These are phyloP conservation scores for Pseudogymnoascus sp. DNA, from an alignment of 2,329 filamentous ascomycete genomes.

Conservation along the genomic window DNA sequence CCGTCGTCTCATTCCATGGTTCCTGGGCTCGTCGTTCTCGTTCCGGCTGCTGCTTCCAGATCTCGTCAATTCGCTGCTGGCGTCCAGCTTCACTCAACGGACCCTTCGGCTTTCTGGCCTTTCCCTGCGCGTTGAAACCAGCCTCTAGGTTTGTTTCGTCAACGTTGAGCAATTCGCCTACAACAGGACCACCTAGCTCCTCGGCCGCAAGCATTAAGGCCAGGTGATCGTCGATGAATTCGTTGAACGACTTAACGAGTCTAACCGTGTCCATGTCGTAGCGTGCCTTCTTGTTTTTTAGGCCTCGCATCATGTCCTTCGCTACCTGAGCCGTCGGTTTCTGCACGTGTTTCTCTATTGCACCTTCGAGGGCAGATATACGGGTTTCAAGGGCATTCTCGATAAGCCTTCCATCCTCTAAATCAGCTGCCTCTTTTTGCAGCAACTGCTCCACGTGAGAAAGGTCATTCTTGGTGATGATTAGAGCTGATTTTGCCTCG, in stretches of 20 bases:
- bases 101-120: constrained; percentile 43
- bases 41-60: constrained; percentile 39
- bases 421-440: constrained; percentile 42
- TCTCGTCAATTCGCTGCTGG: constrained; percentile 57
- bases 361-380: constrained; percentile 51
- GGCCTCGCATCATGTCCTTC: constrained; percentile 53
- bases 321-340: constrained; percentile 56
- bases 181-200: constrained; percentile 74
- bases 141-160: constrained; percentile 51
- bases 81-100: constrained; percentile 41
- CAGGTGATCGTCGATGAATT: constrained; percentile 64
- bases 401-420: constrained; percentile 51
- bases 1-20: constrained; percentile 28
- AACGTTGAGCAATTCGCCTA: constrained; percentile 65
- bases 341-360: constrained; percentile 49
- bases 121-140: constrained; percentile 55
- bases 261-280: constrained; percentile 55
- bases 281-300: constrained; percentile 49
- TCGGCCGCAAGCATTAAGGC: constrained; percentile 74
- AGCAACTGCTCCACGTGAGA: constrained; percentile 41
- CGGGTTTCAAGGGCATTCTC: constrained; percentile 47
- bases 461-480: constrained; percentile 36
- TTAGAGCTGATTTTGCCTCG: constrained; percentile 56
- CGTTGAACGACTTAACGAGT: constrained; percentile 57
- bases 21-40: constrained; percentile 13